Percentiles rank a stretch among this genome's conserved stretches.
Evolutionary conservation across 2,329 filamentous ascomycete genomes (phyloP).

Genomic region (Exutisphaerella laricina): DNA sequence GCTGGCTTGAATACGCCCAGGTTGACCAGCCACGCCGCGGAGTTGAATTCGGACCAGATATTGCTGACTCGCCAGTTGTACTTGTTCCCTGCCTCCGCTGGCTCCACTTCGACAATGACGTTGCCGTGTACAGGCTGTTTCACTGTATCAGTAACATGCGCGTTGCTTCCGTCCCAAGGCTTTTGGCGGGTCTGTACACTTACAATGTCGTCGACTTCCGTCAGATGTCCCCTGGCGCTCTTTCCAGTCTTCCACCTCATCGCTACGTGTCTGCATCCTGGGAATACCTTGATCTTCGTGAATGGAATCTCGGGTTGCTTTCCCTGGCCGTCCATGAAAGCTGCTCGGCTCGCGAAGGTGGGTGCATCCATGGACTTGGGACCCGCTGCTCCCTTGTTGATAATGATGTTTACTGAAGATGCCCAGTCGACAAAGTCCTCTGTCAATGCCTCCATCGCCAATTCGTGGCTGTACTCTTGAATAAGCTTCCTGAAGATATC

Average conservation of each 20-base stretch:
- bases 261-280: constrained; percentile 26
- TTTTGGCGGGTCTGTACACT: constrained; percentile 9
- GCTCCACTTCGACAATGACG: constrained; percentile 18
- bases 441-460: constrained; percentile 24
- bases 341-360: constrained; percentile 21
- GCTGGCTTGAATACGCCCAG: constrained; percentile 24
- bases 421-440: constrained; percentile 30
- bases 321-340: constrained; percentile 23
- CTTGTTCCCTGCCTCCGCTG: constrained; percentile 12
- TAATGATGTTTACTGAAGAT: constrained; percentile 30
- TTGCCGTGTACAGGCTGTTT: constrained; percentile 20
- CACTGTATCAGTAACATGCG: background rate
- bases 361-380: constrained; percentile 17
- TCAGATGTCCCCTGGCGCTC: constrained; percentile 23
- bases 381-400: constrained; percentile 28
- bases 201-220: constrained; percentile 24
- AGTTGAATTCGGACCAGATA: constrained; percentile 33
- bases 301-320: constrained; percentile 27
- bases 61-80: constrained; percentile 21
- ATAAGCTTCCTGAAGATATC: constrained; percentile 30
- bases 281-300: constrained; percentile 25
- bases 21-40: constrained; percentile 30
- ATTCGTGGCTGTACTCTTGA: constrained; percentile 25
- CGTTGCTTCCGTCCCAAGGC: no score
- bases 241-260: constrained; percentile 27